These are phyloP conservation scores for Scleroderma citrinum DNA, from an alignment of 768 basidiomycete genomes.

Conservation along the genomic window DNA sequence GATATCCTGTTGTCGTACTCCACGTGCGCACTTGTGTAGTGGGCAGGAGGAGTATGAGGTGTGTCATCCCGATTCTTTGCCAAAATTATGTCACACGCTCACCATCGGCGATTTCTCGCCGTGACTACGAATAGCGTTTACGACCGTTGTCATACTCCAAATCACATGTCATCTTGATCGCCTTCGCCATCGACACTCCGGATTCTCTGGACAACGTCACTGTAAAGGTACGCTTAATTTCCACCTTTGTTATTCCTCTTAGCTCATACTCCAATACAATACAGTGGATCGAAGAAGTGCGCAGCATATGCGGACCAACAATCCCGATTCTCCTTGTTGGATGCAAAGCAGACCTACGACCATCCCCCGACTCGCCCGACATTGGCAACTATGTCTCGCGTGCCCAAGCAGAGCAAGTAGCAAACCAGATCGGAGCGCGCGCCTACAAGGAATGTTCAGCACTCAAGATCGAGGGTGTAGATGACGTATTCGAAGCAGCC, in stretches of 20 bases:
- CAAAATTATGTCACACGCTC: too few species aligned
- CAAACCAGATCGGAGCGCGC: conserved; percentile 80
- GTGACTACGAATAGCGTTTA: conserved; percentile 51
- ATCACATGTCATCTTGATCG: conserved; percentile 98
- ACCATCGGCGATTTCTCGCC: too few species aligned
- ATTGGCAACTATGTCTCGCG: conserved; percentile 61
- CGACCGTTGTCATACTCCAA: conserved; percentile 97
- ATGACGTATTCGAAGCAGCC: conserved; percentile 96
- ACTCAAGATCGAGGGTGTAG: conserved; percentile 85
- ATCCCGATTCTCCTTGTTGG: conserved; percentile 96
- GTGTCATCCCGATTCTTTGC: not conserved
- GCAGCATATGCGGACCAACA: conserved; percentile 86
- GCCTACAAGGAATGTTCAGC: conserved; percentile 95
- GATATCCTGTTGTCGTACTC: too few species aligned
- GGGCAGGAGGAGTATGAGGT: conserved; percentile 99
- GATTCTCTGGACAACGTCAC: conserved; percentile 96
- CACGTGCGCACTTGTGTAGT: conserved; percentile 35
- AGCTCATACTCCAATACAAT: not conserved
- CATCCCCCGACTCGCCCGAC: conserved; percentile 42
- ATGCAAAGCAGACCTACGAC: conserved; percentile 91
- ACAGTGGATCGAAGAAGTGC: conserved; percentile 98
- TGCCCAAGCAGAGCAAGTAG: conserved; percentile 77
- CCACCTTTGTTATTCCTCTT: too few species aligned
- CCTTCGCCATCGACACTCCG: conserved; percentile 92
- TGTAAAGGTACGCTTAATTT: conserved; percentile 58